Evolutionary conservation across 2,329 filamentous ascomycete species (phyloP), one percentile per base, ranked within the genome.

Genomic region (Alternaria burnsii): DNA sequence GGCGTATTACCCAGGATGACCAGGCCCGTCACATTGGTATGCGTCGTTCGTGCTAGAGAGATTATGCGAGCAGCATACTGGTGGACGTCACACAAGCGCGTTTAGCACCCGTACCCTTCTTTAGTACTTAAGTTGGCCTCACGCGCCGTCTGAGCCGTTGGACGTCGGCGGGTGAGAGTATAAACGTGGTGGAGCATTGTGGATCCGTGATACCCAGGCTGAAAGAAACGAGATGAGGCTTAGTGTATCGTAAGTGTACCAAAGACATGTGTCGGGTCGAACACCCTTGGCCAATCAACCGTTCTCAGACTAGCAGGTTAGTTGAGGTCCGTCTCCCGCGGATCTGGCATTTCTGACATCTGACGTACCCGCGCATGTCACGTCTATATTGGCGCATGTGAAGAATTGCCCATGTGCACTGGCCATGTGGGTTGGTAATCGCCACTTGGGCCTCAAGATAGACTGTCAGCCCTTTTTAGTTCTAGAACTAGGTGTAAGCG

Each of bases 261-360:
- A 50, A 48, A 36, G 34, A 36, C 32, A 36, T 22, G 30, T 14
- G 46, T 30, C 20, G 30, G 32, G 24, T 50, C 46, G 16, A 32
- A 38, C 46, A 26, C 38, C 40, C 24, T 8, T 47, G 48, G 26
- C 46, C 18, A 44, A 59, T 50, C 16, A 36, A 26, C 22, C 22
- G 32, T 32, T 10, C 44, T 9, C 16, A 18, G 8, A 28, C 32
- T 38, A 36, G 53, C 32, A 42, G 32, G 18, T 51, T 30, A 34
- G 46, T 16, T 43, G 42, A 48, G 41, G 30, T 30, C 57, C 32
- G 46, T 46, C 40, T 36, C 43, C 57, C 46, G 52, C 52, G 52
- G 57, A 50, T 41, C 46, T 55, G 52, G 46, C 46, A 34, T 51
- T 43, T 59, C 46, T 44, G 34, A 59, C 57, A 46, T 55, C 57